Percentiles rank a stretch among this genome's conserved stretches.
These are phyloP conservation scores for Trichoderma atrobrunneum DNA, from an alignment of 2,329 filamentous ascomycete species.

Conservation along the genomic window DNA sequence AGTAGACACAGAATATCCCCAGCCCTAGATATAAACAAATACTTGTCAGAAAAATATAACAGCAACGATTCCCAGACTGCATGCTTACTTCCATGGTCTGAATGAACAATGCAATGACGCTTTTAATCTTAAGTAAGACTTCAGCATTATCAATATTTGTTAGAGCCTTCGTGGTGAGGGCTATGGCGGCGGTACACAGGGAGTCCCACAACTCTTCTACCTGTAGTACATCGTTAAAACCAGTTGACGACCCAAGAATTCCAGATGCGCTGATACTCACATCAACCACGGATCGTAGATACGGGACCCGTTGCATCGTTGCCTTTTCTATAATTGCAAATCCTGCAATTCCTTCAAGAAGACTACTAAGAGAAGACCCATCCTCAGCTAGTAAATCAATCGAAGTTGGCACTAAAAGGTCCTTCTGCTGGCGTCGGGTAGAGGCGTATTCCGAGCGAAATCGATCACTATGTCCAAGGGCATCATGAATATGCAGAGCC, in stretches of 20 bases:
- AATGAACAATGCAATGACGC: slow-evolving; percentile 88
- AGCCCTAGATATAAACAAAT: slow-evolving; percentile 66
- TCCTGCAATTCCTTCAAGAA: slow-evolving; percentile 90
- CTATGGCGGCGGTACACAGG: slow-evolving; percentile 86
- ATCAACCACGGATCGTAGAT: slow-evolving; percentile 77
- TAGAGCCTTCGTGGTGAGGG: slow-evolving; percentile 75
- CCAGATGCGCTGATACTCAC: slow-evolving; percentile 46
- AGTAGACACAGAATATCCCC: slow-evolving; percentile 79
- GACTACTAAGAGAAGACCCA: slow-evolving; percentile 78
- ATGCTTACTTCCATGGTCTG: slow-evolving; percentile 87
- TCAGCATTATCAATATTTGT: slow-evolving; percentile 83
- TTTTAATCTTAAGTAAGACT: slow-evolving; percentile 89
- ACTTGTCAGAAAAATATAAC: not conserved
- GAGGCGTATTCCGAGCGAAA: slow-evolving; percentile 90
- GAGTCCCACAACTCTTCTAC: slow-evolving; percentile 99
- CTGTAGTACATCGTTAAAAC: slow-evolving; percentile 41
- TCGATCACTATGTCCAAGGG: slow-evolving; percentile 85
- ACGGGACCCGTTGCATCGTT: slow-evolving; percentile 82
- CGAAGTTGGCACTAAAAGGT: slow-evolving; percentile 74
- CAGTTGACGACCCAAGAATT: not conserved
- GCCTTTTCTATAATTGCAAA: slow-evolving; percentile 96
- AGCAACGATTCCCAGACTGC: not conserved
- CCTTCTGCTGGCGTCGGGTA: slow-evolving; percentile 86
- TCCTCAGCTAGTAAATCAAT: slow-evolving; percentile 80
- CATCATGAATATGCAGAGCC: slow-evolving; percentile 93